These are phyloP conservation scores for Arthroderma uncinatum DNA, from an alignment of 2,329 filamentous ascomycete genomes.

Conservation along the genomic window DNA sequence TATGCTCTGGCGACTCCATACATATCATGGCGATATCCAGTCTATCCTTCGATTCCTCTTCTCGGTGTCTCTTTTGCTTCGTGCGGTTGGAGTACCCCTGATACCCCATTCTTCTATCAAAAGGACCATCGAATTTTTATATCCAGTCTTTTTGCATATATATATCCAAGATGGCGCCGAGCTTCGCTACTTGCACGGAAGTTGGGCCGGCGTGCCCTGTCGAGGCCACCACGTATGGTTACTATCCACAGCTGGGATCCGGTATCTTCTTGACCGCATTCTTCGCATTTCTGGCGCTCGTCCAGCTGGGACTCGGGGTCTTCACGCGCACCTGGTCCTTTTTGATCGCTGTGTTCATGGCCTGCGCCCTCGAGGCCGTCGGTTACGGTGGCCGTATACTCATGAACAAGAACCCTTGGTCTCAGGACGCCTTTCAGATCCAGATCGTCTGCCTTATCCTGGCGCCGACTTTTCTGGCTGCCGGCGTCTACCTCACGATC, in stretches of 20 bases:
- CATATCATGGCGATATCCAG: background rate
- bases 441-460: slow-evolving; percentile 48
- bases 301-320: slow-evolving; percentile 41
- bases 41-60: slow-evolving; percentile 5
- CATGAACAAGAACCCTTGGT: slow-evolving; percentile 44
- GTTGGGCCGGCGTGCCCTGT: slow-evolving; percentile 31
- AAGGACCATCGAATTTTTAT: background rate
- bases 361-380: slow-evolving; percentile 41
- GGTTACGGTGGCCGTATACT: slow-evolving; percentile 48
- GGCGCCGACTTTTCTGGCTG: slow-evolving; percentile 46
- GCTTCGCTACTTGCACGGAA: slow-evolving; percentile 10
- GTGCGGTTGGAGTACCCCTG: background rate
- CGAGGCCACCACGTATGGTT: slow-evolving; percentile 42
- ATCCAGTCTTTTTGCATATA: background rate
- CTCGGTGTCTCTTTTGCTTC: background rate
- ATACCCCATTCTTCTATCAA: slow-evolving; percentile 2
- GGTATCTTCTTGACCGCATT: slow-evolving; percentile 44
- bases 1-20: background rate
- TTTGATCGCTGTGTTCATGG: slow-evolving; percentile 39
- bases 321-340: slow-evolving; percentile 47
- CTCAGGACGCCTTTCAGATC: slow-evolving; percentile 39
- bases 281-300: slow-evolving; percentile 40
- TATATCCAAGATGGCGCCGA: slow-evolving; percentile 2
- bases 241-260: slow-evolving; percentile 41
- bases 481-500: slow-evolving; percentile 46